Evolutionary conservation across 2,329 filamentous ascomycete species (phyloP), one percentile per base, ranked within the genome.

Genomic region (Pyrenochaeta sp.): DNA sequence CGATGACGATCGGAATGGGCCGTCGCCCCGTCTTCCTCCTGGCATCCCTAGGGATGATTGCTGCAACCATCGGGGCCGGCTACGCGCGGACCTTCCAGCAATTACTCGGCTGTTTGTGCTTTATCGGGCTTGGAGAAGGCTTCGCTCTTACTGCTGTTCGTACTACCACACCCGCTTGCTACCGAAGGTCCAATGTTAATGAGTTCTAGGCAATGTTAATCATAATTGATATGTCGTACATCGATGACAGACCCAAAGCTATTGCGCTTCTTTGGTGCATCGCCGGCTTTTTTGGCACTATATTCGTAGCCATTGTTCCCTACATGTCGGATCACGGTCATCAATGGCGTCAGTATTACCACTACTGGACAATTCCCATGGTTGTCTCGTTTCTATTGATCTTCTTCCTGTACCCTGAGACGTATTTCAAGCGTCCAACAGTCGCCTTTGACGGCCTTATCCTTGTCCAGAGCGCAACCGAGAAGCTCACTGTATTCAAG

Each of bases 401-500:
- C 1, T 68, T 75, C 27, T 54, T 75, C 18, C 66, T 73, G 11
- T 71, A 65, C 18, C 75, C 75, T 0, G 77, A 79, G 41, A 78
- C 75, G 1, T 78, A 75, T 56, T 79, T 78, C 63, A 67, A 75
- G 45, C 71, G 77, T 1, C 77, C 77, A 0, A 72, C 72, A 0
- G 68, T 79, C 7, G 76, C 77, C 5, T 78, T 77, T 35, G 71
- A 79, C 52, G 77, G 77, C 2, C 73, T 74, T 18, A 75, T 78
- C 4, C 50, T 79, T 3, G 45, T 75, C 1, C 77, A 79, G 52
- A 71, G 64, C 12, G 71, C 69, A 2, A 73, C 73, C 0, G 77
- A 78, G 54, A 78, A 74, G 49, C 63, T 78, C 11, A 71, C 65
- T 5, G 67, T 78, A 21, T 78, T 75, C 58, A 59, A 73, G 29